Evolutionary conservation across 148 eudicot species (phyloP).

Genomic region (Beta vulgaris): DNA sequence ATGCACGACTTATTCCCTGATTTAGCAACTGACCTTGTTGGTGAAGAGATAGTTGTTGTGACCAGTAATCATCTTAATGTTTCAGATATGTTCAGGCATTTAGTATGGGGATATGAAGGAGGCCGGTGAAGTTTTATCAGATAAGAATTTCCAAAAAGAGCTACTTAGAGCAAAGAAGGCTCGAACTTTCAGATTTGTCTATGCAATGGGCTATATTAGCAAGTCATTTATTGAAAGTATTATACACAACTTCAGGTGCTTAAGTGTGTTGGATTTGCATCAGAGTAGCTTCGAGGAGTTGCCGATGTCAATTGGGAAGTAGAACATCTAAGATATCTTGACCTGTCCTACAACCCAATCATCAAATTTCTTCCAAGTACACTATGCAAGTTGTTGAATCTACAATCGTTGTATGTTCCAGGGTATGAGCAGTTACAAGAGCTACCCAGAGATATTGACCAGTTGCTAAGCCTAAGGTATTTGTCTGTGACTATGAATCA

Average conservation of each 20-base stretch:
- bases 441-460: conserved; percentile 34
- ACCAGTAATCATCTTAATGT: conserved; percentile 19
- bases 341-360: conserved; percentile 28
- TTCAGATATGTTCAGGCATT: conserved; percentile 31
- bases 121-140: conserved; percentile 18
- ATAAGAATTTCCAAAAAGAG: conserved; percentile 19
- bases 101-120: conserved; percentile 27
- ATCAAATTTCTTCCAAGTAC: conserved; percentile 42
- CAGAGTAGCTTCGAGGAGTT: conserved; percentile 37
- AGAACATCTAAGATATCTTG: conserved; percentile 41
- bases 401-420: conserved; percentile 37
- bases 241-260: conserved; percentile 23
- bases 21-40: conserved; percentile 41
- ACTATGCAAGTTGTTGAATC: conserved; percentile 40
- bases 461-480: conserved; percentile 34
- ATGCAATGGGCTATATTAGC: conserved; percentile 18
- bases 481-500: conserved; percentile 37
- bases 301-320: conserved; percentile 40
- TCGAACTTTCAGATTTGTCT: conserved; percentile 31
- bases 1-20: conserved; percentile 49
- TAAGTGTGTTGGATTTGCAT: conserved; percentile 32
- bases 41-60: conserved; percentile 32
- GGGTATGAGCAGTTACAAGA: conserved; percentile 36
- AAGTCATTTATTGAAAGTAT: conserved; percentile 34
- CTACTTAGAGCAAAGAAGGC: conserved; percentile 31